Percentiles rank a stretch among this genome's conserved stretches.
phyloP scores from a whole-genome alignment of 2,329 filamentous ascomycete genomes.

The Aspergillus eucalypticola region DNA sequence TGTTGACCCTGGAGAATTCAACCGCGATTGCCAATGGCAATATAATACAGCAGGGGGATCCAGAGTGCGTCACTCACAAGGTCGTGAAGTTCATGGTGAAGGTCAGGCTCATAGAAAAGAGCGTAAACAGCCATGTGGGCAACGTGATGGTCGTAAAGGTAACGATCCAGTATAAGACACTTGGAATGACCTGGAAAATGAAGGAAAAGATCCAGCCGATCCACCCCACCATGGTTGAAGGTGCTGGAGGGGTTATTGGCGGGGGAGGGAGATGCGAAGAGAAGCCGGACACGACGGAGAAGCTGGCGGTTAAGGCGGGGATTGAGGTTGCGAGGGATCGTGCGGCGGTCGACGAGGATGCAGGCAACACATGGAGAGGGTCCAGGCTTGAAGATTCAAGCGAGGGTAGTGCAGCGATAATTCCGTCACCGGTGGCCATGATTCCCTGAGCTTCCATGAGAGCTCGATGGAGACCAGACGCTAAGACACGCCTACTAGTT shows the following conservation, averaged over 20 bases:
- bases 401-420: constrained; percentile 6
- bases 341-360: constrained; percentile 22
- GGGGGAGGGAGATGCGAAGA: constrained; percentile 28
- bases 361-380: constrained; percentile 16
- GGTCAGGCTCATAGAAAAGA: constrained; percentile 90
- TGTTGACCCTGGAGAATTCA: constrained; percentile 1
- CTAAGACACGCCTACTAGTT: constrained; percentile 10
- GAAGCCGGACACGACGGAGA: constrained; percentile 20
- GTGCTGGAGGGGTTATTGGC: constrained; percentile 31
- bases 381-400: constrained; percentile 13
- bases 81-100: constrained; percentile 99
- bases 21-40: too few relatives aligned
- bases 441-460: constrained; percentile 9
- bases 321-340: constrained; percentile 10
- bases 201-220: constrained; percentile 53
- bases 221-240: constrained; percentile 45
- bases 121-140: constrained; percentile 82
- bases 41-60: not conserved
- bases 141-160: constrained; percentile 85
- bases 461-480: constrained; percentile 15
- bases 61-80: constrained; percentile 58
- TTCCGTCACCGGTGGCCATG: constrained; percentile 19
- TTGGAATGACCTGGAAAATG: constrained; percentile 56
- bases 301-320: constrained; percentile 25
- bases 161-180: constrained; percentile 72